Evolutionary conservation across 75 land plant species (phyloP), one percentile per base, ranked within the genome.

Genomic region (Chamaecyparis obtusa): DNA sequence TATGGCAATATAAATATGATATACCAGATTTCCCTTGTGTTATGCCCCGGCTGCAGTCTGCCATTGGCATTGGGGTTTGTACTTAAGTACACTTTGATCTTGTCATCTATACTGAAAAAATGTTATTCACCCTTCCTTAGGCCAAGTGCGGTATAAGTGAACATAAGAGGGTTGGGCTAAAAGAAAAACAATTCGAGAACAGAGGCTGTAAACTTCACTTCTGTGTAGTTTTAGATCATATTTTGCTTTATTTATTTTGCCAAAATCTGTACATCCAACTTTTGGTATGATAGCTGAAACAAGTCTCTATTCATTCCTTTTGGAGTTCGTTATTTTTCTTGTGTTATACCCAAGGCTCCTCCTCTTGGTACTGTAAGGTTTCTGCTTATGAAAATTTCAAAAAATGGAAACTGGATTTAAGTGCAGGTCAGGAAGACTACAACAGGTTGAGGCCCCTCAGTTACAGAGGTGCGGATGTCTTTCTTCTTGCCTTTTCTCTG

Each of bases 381-480:
- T 67, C 55, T 51, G 71, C 9, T 67, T 67, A 67, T 67, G 1
- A 21, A 8, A 24, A 24, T 67, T 67, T 67, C 30, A 27, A 6
- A 21, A 21, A 67, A 30, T 24, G 27, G 24, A 14, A 67, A 24
- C 30, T 24, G 24, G 30, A 6, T 67, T 67, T 67, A 27, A 41
- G n/a, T 91, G 82, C 86, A 91, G 92, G 92, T 30, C 92, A 91
- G 87, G 92, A 91, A 83, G 92, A 91, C 75, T 91, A 91, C 69
- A 91, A 91, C 87, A 85, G 92, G 48, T 84, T 91, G 51, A 93
- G 95, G 81, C 95, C 95, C 55, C 88, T 94, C 35, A 94, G 94
- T 85, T 94, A 94, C 72, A 78, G 95, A 56, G 94, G 94, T 15
- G 93, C 95, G 21, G 93, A 94, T 93, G 95, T 94, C 5, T 94